These are phyloP conservation scores for Exobasidium rhododendri DNA, from an alignment of 1,284 basidiomycete species.

Conservation along the genomic window DNA sequence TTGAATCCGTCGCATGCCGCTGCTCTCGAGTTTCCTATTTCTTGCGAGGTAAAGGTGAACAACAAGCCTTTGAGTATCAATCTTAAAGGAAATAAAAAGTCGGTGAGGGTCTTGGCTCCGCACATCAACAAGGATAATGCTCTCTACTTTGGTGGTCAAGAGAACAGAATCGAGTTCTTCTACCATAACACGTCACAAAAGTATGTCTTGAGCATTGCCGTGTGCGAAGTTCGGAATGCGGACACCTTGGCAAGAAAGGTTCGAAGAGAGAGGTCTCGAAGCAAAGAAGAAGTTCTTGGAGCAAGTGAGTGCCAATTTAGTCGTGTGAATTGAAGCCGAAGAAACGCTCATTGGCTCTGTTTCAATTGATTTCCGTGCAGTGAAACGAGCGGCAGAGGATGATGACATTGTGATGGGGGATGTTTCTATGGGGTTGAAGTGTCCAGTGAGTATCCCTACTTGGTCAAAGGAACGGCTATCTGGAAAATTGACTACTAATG, in stretches of 20 bases:
- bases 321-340: too few species aligned
- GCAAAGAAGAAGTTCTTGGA: conserved; percentile 39
- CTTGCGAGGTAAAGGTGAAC: conserved; percentile 47
- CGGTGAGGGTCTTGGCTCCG: conserved; percentile 45
- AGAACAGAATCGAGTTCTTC: conserved; percentile 41
- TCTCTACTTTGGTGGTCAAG: conserved; percentile 19
- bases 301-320: conserved; percentile 35
- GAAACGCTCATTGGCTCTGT: too few species aligned
- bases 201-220: conserved; percentile 33
- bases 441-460: conserved; percentile 60
- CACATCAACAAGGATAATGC: conserved; percentile 45
- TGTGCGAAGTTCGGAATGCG: conserved; percentile 34
- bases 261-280: conserved; percentile 27
- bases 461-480: conserved; percentile 56
- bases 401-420: conserved; percentile 51
- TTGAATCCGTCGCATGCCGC: background rate
- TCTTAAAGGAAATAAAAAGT: conserved; percentile 45
- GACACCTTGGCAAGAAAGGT: conserved; percentile 36
- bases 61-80: conserved; percentile 27
- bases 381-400: conserved; percentile 45
- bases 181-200: conserved; percentile 33
- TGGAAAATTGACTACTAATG: conserved; percentile 79
- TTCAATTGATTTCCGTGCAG: conserved; percentile 32
- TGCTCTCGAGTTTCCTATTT: conserved; percentile 41
- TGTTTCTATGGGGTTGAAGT: conserved; percentile 44